A percentile compares a stretch with the other conserved stretches of the same genome.
Evolutionary conservation across 495 filamentous ascomycete species (phyloP).

Genomic region (Cladorrhinum samala): DNA sequence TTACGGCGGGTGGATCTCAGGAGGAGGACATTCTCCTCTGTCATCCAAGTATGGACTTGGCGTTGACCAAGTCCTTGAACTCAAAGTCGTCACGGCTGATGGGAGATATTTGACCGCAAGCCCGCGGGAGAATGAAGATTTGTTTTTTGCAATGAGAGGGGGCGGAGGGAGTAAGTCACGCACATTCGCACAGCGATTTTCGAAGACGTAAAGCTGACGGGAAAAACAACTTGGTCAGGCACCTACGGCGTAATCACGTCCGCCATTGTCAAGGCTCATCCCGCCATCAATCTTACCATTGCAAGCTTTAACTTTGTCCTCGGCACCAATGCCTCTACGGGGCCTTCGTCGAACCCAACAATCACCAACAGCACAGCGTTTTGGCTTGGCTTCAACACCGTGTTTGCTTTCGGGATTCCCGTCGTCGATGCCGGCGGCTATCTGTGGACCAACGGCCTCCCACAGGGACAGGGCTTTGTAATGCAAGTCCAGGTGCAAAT

Average conservation of each 20-base stretch:
- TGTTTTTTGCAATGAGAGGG: constrained; percentile 51
- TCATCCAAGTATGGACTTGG: constrained; percentile 41
- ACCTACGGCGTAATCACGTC: constrained; percentile 53
- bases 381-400: constrained; percentile 39
- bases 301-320: constrained; percentile 22
- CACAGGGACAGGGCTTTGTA: constrained; percentile 11
- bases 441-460: constrained; percentile 35
- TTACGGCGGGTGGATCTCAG: constrained; percentile 41
- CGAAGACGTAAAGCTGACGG: too few relatives aligned
- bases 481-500: constrained; percentile 30
- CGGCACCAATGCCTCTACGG: constrained; percentile 26
- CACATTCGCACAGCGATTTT: too few relatives aligned
- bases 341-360: neutral
- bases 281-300: constrained; percentile 27
- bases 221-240: too few relatives aligned
- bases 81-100: constrained; percentile 43
- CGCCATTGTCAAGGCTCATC: constrained; percentile 40
- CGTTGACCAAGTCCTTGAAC: constrained; percentile 42
- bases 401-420: constrained; percentile 35
- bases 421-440: constrained; percentile 39
- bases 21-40: constrained; percentile 41
- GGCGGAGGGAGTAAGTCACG: constrained; percentile 40
- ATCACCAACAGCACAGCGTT: constrained; percentile 32
- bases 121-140: constrained; percentile 36
- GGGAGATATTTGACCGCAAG: constrained; percentile 39